phyloP scores from a whole-genome alignment of 495 filamentous ascomycete genomes.

The Acidomyces sp. region DNA sequence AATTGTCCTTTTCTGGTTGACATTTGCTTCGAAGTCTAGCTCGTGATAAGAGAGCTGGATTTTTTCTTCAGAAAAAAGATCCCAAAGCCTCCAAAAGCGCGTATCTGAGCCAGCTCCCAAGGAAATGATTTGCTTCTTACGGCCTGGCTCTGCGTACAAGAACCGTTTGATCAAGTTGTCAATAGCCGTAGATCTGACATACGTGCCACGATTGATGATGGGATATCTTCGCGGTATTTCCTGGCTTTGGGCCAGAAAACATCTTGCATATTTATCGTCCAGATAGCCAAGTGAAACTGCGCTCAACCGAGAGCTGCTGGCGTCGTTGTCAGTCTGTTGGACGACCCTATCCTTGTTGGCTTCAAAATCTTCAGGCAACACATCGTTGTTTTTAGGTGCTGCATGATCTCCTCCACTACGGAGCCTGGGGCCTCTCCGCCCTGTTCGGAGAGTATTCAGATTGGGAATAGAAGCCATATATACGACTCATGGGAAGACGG shows the following conservation, averaged over 20 bases:
- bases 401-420: conserved; percentile 45
- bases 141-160: conserved; percentile 30
- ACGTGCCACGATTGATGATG: conserved; percentile 95
- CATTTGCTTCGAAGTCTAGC: conserved; percentile 70
- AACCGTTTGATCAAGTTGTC: conserved; percentile 66
- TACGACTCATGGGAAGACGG: not conserved
- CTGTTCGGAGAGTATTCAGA: conserved; percentile 11
- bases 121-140: conserved; percentile 71
- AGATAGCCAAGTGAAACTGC: conserved; percentile 83
- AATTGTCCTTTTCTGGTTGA: conserved; percentile 11
- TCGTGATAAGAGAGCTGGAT: conserved; percentile 66
- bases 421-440: conserved; percentile 7
- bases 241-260: conserved; percentile 39
- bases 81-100: conserved; percentile 57
- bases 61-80: conserved; percentile 7
- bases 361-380: too few relatives aligned
- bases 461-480: conserved; percentile 18
- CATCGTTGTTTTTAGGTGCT: too few relatives aligned
- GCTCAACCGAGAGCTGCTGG: conserved; percentile 73
- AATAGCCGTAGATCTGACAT: conserved; percentile 77
- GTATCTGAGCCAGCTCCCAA: conserved; percentile 93
- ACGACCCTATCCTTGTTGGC: conserved; percentile 44
- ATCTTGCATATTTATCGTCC: conserved; percentile 59
- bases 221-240: conserved; percentile 49
- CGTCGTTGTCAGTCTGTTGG: conserved; percentile 84